Percentiles rank a stretch among this genome's conserved stretches.
phyloP scores from a whole-genome alignment of 2,329 filamentous ascomycete genomes.

The Curvularia eragrostidis region DNA sequence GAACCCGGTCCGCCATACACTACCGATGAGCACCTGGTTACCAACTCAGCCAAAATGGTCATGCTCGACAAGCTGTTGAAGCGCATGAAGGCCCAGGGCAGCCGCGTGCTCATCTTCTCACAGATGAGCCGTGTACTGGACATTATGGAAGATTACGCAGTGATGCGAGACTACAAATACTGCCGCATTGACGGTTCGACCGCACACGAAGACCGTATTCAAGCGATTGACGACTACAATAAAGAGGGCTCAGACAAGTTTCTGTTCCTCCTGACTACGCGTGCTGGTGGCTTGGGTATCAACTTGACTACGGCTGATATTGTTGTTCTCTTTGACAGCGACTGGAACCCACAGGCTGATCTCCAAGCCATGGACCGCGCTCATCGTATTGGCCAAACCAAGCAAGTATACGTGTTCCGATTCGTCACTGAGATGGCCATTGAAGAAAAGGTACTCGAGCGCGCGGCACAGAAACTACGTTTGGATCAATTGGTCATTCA shows the following conservation, averaged over 20 bases:
- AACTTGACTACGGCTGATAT: conserved; percentile 96
- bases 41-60: conserved; percentile 96
- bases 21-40: conserved; percentile 92
- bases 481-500: conserved; percentile 98
- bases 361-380: conserved; percentile 98
- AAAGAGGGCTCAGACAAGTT: conserved; percentile 88
- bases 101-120: conserved; percentile 97
- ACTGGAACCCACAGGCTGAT: conserved; percentile 99
- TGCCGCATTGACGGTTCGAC: conserved; percentile 97
- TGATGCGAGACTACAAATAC: conserved; percentile 93
- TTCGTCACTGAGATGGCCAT: conserved; percentile 98
- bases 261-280: conserved; percentile 91
- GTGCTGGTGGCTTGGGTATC: conserved; percentile 94
- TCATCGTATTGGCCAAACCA: conserved; percentile 97
- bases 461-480: conserved; percentile 94
- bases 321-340: conserved; percentile 94
- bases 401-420: conserved; percentile 94
- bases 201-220: conserved; percentile 95
- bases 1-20: conserved; percentile 98
- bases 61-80: conserved; percentile 91
- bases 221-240: conserved; percentile 98
- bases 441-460: conserved; percentile 96
- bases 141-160: conserved; percentile 97
- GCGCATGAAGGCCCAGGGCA: conserved; percentile 84
- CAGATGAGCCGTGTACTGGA: conserved; percentile 98